Base-by-base conservation (phyloP, 352 stramenopile species). In the Thalassiosira mediterranea region DNA sequence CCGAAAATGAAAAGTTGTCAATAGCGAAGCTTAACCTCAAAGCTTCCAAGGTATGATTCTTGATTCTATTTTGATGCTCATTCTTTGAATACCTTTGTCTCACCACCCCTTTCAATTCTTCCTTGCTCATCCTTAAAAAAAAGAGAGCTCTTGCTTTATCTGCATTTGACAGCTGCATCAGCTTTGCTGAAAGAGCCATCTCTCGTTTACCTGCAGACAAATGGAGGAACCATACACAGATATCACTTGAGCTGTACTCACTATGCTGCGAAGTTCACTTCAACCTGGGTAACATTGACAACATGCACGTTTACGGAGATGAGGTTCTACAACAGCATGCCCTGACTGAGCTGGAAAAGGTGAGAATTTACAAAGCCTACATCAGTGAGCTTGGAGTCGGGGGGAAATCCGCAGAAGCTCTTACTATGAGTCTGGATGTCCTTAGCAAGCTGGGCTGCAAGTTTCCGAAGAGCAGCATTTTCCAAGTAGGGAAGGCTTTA, bases 341-440 rank as follows among this genome's bases (percentile, higher is more conserved):
- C 21, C 8, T 67, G 8, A 21, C 37, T 44, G 25, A 48, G 21
- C 42, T 73, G 2, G 64, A 73, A 7, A 73, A 72, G 28, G 49
- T 73, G 42, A 51, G 37, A n/a, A 15, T 66, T 21, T 65, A 67
- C 21, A n/a, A 17, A 3, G 28, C 29, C 2, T 28, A 42, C 49
- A 44, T 48, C 1, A 31, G 40, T 25, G 25, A 17, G 13, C 1
- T 37, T 19, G 42, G 4, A 38, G 10, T 25, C 1, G 5, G 21
- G 47, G 17, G 31, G 11, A 21, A 31, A 23, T 5, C 10, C 1
- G 17, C 46, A 0, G 59, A 69, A 32, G 59, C 59, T 23, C 21
- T 69, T 15, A 31, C 46, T 15, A 34, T 61, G 47, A 31, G 61
- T 21, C 13, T 71, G 21, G 25, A 38, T 42, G 23, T 53, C 4